Conservation (phyloP, 2,329 filamentous ascomycete genomes). For the Leptographium flavum region DNA sequence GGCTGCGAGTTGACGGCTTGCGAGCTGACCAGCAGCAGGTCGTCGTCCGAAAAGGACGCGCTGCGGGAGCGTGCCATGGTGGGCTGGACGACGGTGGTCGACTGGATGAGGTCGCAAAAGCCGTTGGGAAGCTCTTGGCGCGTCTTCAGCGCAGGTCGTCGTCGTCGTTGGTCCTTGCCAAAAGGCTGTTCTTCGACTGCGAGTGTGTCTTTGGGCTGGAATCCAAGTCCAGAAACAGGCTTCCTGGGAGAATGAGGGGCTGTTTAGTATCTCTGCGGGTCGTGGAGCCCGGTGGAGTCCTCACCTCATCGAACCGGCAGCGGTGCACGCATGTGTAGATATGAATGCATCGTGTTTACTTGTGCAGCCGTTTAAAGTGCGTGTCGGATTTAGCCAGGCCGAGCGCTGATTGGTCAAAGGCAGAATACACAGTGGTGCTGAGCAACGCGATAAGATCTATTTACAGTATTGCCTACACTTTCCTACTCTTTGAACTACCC, state of each 20-base stretch:
- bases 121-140: constrained; percentile 11
- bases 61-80: constrained; percentile 16
- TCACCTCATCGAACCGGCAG: neutral
- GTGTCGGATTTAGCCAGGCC: neutral
- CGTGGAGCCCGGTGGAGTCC: neutral
- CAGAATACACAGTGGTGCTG: constrained; percentile 1
- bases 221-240: constrained; percentile 9
- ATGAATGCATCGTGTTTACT: neutral
- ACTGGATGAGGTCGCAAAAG: constrained; percentile 13
- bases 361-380: neutral
- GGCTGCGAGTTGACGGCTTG: constrained; percentile 16
- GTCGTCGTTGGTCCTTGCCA: neutral
- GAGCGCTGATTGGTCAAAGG: neutral
- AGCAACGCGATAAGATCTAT: neutral
- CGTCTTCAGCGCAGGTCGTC: neutral
- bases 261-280: neutral
- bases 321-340: too few species aligned
- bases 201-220: constrained; percentile 16
- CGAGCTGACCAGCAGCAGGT: constrained; percentile 21
- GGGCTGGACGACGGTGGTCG: constrained; percentile 12
- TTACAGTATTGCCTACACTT: too few species aligned
- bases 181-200: constrained; percentile 1
- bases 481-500: too few species aligned
- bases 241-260: neutral
- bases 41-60: constrained; percentile 22